Conservation (phyloP, 768 basidiomycete genomes). For the Lepiota venenata region DNA sequence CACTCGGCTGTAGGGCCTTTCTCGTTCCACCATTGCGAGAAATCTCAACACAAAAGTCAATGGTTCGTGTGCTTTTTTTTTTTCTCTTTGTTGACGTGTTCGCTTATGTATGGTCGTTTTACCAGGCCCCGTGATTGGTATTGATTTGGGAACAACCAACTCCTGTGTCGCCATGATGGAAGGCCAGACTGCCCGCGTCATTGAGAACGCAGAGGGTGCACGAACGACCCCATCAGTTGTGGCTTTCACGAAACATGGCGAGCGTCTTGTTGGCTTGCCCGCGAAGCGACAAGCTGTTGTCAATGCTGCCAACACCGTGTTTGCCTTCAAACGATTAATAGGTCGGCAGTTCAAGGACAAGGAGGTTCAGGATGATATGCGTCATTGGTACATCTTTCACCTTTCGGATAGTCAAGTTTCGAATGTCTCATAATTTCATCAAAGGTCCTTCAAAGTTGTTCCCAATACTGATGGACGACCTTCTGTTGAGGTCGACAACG, state of each 20-base stretch:
- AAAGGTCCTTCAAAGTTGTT: slow-evolving; percentile 81
- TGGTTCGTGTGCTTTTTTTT: slow-evolving; percentile 43
- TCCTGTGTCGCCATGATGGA: slow-evolving; percentile 95
- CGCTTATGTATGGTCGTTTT: slow-evolving; percentile 1
- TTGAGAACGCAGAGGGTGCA: slow-evolving; percentile 97
- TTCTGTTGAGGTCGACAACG: slow-evolving; percentile 81
- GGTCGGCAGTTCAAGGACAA: slow-evolving; percentile 91
- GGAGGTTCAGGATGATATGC: slow-evolving; percentile 90
- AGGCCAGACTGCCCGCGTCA: slow-evolving; percentile 89
- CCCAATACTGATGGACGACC: slow-evolving; percentile 71
- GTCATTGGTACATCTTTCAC: slow-evolving; percentile 59
- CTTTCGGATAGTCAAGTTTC: neutral
- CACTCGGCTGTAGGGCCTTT: slow-evolving; percentile 45
- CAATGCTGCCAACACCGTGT: slow-evolving; percentile 92
- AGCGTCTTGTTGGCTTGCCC: slow-evolving; percentile 93
- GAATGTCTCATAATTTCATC: neutral
- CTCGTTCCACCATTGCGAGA: slow-evolving; percentile 75
- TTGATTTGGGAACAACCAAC: slow-evolving; percentile 94
- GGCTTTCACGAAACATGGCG: slow-evolving; percentile 98
- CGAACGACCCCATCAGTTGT: slow-evolving; percentile 98
- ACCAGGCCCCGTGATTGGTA: slow-evolving; percentile 86
- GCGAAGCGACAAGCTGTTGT: slow-evolving; percentile 98
- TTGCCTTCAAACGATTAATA: slow-evolving; percentile 91
- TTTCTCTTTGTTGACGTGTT: neutral
- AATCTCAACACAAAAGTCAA: slow-evolving; percentile 96